Evolutionary conservation across 495 filamentous ascomycete genomes (phyloP).

Genomic region (Clavariopsis aquatica): DNA sequence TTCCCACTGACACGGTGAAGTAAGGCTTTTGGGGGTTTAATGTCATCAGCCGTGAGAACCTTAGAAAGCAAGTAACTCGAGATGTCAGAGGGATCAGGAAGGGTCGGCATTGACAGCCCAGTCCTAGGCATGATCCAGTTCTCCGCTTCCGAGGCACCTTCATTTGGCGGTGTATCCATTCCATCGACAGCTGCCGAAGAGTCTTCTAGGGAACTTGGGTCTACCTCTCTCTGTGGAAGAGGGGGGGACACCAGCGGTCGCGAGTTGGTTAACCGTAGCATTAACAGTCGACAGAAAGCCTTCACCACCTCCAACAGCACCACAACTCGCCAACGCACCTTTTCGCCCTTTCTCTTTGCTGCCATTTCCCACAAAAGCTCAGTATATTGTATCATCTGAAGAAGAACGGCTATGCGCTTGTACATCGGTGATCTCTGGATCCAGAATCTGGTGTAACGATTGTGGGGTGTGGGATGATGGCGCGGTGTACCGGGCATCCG

Average conservation of each 20-base stretch:
- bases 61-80: conserved; percentile 85
- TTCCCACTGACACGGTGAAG: conserved; percentile 73
- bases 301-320: conserved; percentile 84
- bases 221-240: conserved; percentile 80
- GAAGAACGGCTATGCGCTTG: conserved; percentile 69
- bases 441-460: conserved; percentile 91
- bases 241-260: conserved; percentile 81
- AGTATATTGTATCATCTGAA: conserved; percentile 90
- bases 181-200: conserved; percentile 35
- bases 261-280: conserved; percentile 80
- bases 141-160: conserved; percentile 50
- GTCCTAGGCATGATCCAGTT: conserved; percentile 96
- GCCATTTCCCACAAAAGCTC: conserved; percentile 85
- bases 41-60: conserved; percentile 91
- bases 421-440: conserved; percentile 72
- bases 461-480: conserved; percentile 69
- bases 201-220: conserved; percentile 63
- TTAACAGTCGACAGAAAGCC: conserved; percentile 77
- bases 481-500: conserved; percentile 46
- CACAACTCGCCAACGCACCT: conserved; percentile 84
- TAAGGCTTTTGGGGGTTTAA: conserved; percentile 82
- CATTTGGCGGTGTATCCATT: conserved; percentile 51
- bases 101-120: conserved; percentile 73
- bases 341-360: conserved; percentile 82
- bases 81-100: conserved; percentile 78